A percentile compares a stretch with the other conserved stretches of the same genome.
Conservation (phyloP, 2,329 filamentous ascomycete genomes). For the Pestalotiopsis fici region DNA sequence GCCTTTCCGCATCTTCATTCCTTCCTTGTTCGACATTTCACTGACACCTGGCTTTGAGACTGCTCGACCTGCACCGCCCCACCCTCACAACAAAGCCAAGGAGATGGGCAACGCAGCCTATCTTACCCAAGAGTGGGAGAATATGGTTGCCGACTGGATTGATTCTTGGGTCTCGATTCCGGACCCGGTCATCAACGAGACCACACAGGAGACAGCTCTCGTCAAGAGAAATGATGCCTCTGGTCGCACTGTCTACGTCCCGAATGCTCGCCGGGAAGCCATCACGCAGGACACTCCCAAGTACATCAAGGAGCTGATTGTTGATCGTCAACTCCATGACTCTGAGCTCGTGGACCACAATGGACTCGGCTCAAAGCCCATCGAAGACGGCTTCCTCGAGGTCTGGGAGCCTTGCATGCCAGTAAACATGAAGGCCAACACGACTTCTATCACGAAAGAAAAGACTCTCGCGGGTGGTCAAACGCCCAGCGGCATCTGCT, state of each 20-base stretch:
- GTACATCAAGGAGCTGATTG: constrained; percentile 44
- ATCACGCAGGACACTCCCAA: constrained; percentile 41
- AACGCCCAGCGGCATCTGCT: constrained; percentile 35
- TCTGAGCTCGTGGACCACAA: constrained; percentile 41
- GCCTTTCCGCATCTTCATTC: constrained; percentile 52
- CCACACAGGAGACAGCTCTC: constrained; percentile 14
- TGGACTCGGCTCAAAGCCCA: constrained; percentile 40
- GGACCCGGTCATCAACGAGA: constrained; percentile 16
- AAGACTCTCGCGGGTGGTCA: constrained; percentile 16
- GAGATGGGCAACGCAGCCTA: constrained; percentile 56
- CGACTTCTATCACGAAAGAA: constrained; percentile 9
- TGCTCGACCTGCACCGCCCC: constrained; percentile 40
- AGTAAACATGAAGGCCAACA: constrained; percentile 5
- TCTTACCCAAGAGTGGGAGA: constrained; percentile 53
- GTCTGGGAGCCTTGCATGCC: constrained; percentile 44
- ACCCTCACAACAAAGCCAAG: constrained; percentile 48
- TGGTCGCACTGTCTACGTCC: constrained; percentile 23
- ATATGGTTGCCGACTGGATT: constrained; percentile 38
- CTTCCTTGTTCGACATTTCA: constrained; percentile 53
- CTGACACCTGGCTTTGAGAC: constrained; percentile 54
- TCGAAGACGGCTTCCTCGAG: constrained; percentile 39
- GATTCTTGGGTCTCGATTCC: constrained; percentile 43
- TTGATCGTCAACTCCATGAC: constrained; percentile 48
- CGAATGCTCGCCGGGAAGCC: constrained; percentile 40
- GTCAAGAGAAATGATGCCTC: constrained; percentile 18